Evolutionary conservation across 1,284 basidiomycete species (phyloP).

Genomic region (Xanthoconium separans): DNA sequence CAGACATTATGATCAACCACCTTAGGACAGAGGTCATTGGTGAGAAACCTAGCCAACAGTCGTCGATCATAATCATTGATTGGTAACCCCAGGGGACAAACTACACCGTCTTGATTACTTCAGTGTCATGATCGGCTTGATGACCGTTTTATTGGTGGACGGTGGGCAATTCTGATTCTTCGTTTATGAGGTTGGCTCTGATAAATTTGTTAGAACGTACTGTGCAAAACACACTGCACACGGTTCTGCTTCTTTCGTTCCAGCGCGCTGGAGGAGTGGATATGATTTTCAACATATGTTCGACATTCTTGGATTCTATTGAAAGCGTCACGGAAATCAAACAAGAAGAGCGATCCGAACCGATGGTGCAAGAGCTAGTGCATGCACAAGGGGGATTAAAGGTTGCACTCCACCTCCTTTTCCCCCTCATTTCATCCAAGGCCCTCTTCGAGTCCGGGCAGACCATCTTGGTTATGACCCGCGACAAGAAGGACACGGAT

Average conservation of each 20-base stretch:
- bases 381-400: slow-evolving; percentile 83
- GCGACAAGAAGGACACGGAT: slow-evolving; percentile 77
- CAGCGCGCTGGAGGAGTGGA: slow-evolving; percentile 73
- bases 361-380: slow-evolving; percentile 60
- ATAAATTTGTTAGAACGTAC: slow-evolving; percentile 59
- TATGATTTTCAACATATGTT: slow-evolving; percentile 62
- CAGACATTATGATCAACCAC: slow-evolving; percentile 73
- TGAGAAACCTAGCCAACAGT: slow-evolving; percentile 32
- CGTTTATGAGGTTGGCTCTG: neutral
- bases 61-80: slow-evolving; percentile 3
- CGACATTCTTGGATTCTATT: slow-evolving; percentile 57
- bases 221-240: slow-evolving; percentile 74
- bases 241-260: slow-evolving; percentile 77
- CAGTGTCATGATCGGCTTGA: slow-evolving; percentile 76
- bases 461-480: slow-evolving; percentile 69
- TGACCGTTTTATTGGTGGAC: slow-evolving; percentile 78
- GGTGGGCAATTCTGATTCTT: slow-evolving; percentile 48
- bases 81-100: slow-evolving; percentile 45
- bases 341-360: slow-evolving; percentile 56
- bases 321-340: slow-evolving; percentile 47
- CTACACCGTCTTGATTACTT: slow-evolving; percentile 61
- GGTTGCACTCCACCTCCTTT: slow-evolving; percentile 77
- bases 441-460: slow-evolving; percentile 86
- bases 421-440: slow-evolving; percentile 76
- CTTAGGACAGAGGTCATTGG: slow-evolving; percentile 58